A percentile compares a stretch with the other conserved stretches of the same genome.
phyloP scores from a whole-genome alignment of 768 basidiomycete species.

The Sistotremastrum suecicum region DNA sequence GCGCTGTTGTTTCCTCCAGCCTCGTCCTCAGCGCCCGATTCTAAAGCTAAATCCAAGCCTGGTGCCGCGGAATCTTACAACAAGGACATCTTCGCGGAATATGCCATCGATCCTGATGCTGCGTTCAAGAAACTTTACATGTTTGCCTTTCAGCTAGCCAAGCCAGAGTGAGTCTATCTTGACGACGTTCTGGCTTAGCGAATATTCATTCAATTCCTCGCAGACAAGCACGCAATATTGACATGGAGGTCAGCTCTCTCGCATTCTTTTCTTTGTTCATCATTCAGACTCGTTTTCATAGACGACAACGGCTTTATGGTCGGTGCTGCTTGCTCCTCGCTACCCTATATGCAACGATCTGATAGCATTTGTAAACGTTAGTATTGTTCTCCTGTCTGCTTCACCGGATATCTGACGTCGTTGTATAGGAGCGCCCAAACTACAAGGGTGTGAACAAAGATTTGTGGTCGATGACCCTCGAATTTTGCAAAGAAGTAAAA shows the following conservation, averaged over 20 bases:
- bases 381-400: constrained; percentile 8
- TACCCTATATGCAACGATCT: constrained; percentile 56
- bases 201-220: neutral
- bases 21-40: constrained; percentile 8
- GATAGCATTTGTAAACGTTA: constrained; percentile 49
- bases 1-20: constrained; percentile 35
- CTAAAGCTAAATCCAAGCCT: constrained; percentile 20
- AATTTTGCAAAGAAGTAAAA: constrained; percentile 55
- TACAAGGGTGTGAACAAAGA: constrained; percentile 79
- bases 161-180: constrained; percentile 43
- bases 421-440: constrained; percentile 27
- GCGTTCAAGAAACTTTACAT: constrained; percentile 54
- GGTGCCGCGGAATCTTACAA: constrained; percentile 37
- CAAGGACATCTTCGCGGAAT: constrained; percentile 32
- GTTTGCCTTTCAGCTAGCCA: constrained; percentile 59
- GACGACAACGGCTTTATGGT: constrained; percentile 65
- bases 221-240: constrained; percentile 62
- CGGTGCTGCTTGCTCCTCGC: constrained; percentile 53
- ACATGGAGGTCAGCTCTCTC: constrained; percentile 52
- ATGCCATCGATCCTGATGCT: constrained; percentile 31
- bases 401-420: neutral
- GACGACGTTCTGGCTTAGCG: neutral
- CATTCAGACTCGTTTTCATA: constrained; percentile 13
- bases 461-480: constrained; percentile 75
- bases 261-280: neutral